phyloP scores from a whole-genome alignment of 192 early-diverging fungal species.

The Gaertneriomyces semiglobifer region DNA sequence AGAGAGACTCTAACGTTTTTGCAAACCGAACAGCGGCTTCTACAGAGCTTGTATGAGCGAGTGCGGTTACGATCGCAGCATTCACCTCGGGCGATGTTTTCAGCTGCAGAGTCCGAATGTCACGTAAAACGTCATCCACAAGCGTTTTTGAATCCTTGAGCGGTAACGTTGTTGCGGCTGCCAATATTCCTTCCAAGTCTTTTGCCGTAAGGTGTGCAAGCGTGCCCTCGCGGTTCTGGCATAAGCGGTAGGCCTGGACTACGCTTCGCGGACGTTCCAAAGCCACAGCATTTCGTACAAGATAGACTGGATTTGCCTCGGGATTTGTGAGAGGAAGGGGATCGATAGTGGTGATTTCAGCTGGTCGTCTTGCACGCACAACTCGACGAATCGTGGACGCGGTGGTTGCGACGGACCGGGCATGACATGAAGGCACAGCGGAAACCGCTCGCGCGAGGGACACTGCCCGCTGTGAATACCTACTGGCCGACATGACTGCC shows the following conservation, averaged over 20 bases:
- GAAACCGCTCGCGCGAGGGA: no score
- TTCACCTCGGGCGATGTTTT: background rate
- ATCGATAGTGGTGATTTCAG: background rate
- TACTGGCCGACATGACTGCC: no score
- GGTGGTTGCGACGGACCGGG: no score
- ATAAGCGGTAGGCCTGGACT: background rate
- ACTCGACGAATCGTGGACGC: no score
- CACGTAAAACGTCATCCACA: background rate
- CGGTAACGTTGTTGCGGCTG: background rate
- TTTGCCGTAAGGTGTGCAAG: background rate
- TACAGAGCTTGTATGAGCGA: background rate
- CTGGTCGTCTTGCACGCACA: no score
- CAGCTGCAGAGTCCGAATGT: background rate
- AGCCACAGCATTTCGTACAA: conserved; percentile 18
- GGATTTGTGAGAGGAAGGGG: conserved; percentile 17
- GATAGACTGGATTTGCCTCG: conserved; percentile 7
- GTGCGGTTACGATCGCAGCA: background rate
- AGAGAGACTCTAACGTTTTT: background rate
- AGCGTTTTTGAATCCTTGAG: background rate
- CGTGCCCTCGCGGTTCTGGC: background rate
- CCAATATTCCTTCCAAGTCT: background rate
- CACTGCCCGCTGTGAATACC: no score
- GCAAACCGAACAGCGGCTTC: conserved; percentile 11
- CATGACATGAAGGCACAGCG: no score
- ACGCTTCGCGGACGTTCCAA: background rate